A percentile compares a stretch with the other conserved stretches of the same genome.
These are phyloP conservation scores for Fusarium sp. DNA, from an alignment of 2,329 filamentous ascomycete genomes.

Conservation along the genomic window DNA sequence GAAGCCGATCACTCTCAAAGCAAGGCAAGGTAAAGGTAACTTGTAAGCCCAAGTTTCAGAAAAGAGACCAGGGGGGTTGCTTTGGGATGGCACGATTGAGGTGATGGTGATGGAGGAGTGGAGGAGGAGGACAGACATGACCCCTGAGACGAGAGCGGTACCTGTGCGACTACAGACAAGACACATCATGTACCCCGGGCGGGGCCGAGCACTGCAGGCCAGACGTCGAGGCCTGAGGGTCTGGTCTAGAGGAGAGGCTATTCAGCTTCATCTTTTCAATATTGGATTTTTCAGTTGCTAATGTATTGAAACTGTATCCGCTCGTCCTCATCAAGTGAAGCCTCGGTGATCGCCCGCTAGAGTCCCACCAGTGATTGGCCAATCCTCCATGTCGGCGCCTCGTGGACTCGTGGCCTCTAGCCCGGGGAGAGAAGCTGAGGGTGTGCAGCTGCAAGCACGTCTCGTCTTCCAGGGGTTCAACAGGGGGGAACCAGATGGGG, in stretches of 20 bases:
- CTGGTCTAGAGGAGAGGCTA: neutral
- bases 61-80: neutral
- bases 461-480: neutral
- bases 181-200: neutral
- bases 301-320: neutral
- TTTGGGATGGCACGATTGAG: neutral
- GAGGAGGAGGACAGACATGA: neutral
- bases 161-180: neutral
- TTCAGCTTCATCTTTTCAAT: neutral
- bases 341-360: neutral
- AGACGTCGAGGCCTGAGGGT: neutral
- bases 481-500: neutral
- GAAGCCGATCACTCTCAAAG: neutral
- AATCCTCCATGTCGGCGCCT: neutral
- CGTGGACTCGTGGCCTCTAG: constrained; percentile 4
- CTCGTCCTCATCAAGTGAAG: constrained; percentile 1
- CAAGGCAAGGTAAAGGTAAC: neutral
- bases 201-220: neutral
- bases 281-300: neutral
- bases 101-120: neutral
- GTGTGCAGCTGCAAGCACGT: neutral
- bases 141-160: neutral
- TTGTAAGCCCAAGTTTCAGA: constrained; percentile 1
- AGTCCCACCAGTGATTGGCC: neutral
- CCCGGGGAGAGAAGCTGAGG: neutral